Evolutionary conservation across 2,329 filamentous ascomycete species (phyloP), one percentile per base, ranked within the genome.

Genomic region (Nectriaceae sp.): DNA sequence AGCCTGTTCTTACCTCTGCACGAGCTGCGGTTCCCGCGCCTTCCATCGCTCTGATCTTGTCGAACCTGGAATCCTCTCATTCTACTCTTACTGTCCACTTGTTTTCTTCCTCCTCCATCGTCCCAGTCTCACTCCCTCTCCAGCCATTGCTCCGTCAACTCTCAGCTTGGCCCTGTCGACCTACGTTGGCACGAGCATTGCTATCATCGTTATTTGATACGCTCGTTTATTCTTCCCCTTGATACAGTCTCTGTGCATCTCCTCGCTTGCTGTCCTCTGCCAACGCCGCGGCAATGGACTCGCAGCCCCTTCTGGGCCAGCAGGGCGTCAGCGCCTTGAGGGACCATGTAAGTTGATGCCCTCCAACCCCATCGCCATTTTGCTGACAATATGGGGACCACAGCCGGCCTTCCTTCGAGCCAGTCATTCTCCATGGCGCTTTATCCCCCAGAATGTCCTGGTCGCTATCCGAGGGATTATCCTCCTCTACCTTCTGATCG

Each of bases 371-470:
- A 6, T 16, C 3, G 5, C 4, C 37, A 3, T 8, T 29, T 36
- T 39, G 26, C 59, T 66, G 31, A 62, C 44, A 11, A 16, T 4
- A 11, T 10, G 4, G n/a, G 6, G n/a, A 10, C 21, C 1, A 35
- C 39, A 80, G 77, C 74, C 77, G 21, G 74, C 78, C 13, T 79
- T 77, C 47, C 69, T 79, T 13, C 74, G 76, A 57, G 75, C 71
- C 40, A 75, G 73, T 35, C 78, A 80, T 52, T 80, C 78, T 2
- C 73, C 77, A 18, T 80, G 77, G 75, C 57, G 65, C 5, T 68
- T 59, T 44, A 71, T 80, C 40, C 71, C 70, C 21, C 77, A 80
- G 51, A 72, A 72, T 39, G 47, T 67, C 22, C 69, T 81, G 40
- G 70, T 77, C 41, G 63, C 67, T 46, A 55, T 79, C 18, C 74